Percentiles rank a stretch among this genome's conserved stretches.
phyloP scores from a whole-genome alignment of 306 rosid species.

The Lagenaria siceraria region DNA sequence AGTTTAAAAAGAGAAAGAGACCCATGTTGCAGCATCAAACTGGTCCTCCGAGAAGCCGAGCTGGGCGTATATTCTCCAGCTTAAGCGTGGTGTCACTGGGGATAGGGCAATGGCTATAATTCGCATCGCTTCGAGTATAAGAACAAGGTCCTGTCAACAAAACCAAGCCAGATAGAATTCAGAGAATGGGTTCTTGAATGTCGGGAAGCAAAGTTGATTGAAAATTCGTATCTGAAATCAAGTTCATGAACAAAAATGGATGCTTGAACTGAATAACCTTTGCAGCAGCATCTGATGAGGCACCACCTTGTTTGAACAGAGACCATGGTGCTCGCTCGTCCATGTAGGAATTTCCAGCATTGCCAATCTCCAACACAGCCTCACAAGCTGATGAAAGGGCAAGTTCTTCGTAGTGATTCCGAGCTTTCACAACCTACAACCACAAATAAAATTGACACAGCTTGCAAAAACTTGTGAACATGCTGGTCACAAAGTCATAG shows the following conservation, averaged over 20 bases:
- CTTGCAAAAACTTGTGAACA: not conserved
- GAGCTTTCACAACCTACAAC: constrained; percentile 60
- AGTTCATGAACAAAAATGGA: not conserved
- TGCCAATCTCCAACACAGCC: constrained; percentile 73
- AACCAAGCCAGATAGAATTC: not conserved
- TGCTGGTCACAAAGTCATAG: not conserved
- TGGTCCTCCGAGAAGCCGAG: constrained; percentile 72
- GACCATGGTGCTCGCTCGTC: constrained; percentile 91
- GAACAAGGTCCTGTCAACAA: constrained; percentile 77
- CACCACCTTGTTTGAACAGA: constrained; percentile 77
- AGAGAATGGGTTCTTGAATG: not conserved
- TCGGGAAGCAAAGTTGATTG: not conserved
- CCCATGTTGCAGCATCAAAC: constrained; percentile 74
- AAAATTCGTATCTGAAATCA: not conserved
- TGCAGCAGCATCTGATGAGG: constrained; percentile 71
- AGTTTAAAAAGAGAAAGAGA: constrained; percentile 22
- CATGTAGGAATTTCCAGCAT: constrained; percentile 78
- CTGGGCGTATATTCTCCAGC: constrained; percentile 78
- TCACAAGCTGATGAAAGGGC: constrained; percentile 85
- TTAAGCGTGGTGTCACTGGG: constrained; percentile 69
- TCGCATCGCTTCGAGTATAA: constrained; percentile 73
- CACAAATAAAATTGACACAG: not conserved
- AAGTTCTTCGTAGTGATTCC: constrained; percentile 52
- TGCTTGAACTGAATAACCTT: constrained; percentile 30
- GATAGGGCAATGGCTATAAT: constrained; percentile 67